These are phyloP conservation scores for Betula pendula DNA, from an alignment of 306 rosid species.

Conservation along the genomic window DNA sequence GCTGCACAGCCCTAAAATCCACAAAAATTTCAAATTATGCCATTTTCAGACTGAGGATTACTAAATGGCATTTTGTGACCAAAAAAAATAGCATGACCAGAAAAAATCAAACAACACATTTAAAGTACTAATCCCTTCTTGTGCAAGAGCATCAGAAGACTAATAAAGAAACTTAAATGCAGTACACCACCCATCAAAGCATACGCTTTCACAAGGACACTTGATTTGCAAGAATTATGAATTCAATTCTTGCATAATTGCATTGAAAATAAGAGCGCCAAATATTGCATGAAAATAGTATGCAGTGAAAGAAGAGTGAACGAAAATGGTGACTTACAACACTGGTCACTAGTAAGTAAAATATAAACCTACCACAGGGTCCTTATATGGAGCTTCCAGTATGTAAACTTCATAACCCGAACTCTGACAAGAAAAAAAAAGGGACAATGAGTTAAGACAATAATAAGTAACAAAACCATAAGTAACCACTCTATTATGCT, in stretches of 20 bases:
- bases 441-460: conserved; percentile 39
- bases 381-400: conserved; percentile 92
- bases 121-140: not conserved
- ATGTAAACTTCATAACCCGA: conserved; percentile 93
- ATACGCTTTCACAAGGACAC: not conserved
- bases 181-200: not conserved
- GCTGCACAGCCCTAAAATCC: conserved; percentile 87
- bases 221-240: not conserved
- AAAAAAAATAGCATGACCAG: not conserved
- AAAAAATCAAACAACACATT: conserved; percentile 6
- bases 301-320: not conserved
- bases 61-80: conserved; percentile 27
- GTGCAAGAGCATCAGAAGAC: not conserved
- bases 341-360: conserved; percentile 9
- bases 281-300: not conserved
- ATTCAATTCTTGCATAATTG: not conserved
- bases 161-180: not conserved
- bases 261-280: not conserved
- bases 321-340: conserved; percentile 9
- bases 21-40: conserved; percentile 29
- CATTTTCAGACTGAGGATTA: conserved; percentile 5
- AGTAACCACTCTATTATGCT: conserved; percentile 18
- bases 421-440: conserved; percentile 64
- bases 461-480: conserved; percentile 22
- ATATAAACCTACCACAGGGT: conserved; percentile 69